Base-by-base conservation (phyloP, 164 flowering plant species). In the Aristolochia californica region DNA sequence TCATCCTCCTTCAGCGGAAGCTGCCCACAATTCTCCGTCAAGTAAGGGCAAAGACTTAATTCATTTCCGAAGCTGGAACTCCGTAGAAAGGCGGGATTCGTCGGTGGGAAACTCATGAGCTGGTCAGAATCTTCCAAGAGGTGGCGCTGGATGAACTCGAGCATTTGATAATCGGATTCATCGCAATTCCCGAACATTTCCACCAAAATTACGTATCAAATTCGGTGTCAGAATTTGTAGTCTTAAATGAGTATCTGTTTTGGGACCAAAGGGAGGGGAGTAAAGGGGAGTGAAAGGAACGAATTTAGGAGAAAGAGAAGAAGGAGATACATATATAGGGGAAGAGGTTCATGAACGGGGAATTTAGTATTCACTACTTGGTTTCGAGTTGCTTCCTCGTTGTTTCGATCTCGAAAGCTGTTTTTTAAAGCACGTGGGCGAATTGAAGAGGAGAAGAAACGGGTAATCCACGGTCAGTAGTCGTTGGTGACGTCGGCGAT, bases 1-100 rank as follows among this genome's bases (percentile, higher is more conserved):
- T 91, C 98, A 24, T 91, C 78, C 18, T 67, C 84, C 52, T 77
- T 82, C 5, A 88, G 52, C 4, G 98, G 96, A 50, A 88, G 58
- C 1, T 83, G 90, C 0, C 96, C 96, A 96, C 91, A 86, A 13
- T 65, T 76, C 0, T 79, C 89, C 0, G 78, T 72, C 52, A 84
- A 64, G 57, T 87, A 85, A 13, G 88, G 75, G 47, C 74, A 62
- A 25, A 84, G 57, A 47, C 79, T 55, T 44, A 26, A 13, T 0
- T 20, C 21, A 4, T 17, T 47, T 47, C 50, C 67, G 58, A 81
- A 81, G 62, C 89, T 80, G 1, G 86, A 68, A 61, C 72, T 78
- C 68, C 84, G 60, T 65, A 69, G 43, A 47, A 65, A 79, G 4
- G 69, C 24, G 8, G 81, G 72, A 5, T 38, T 23, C 24, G 13